Evolutionary conservation across 2,329 filamentous ascomycete genomes (phyloP), one percentile per base, ranked within the genome.

Genomic region (Paraphaeosphaeria minitans): DNA sequence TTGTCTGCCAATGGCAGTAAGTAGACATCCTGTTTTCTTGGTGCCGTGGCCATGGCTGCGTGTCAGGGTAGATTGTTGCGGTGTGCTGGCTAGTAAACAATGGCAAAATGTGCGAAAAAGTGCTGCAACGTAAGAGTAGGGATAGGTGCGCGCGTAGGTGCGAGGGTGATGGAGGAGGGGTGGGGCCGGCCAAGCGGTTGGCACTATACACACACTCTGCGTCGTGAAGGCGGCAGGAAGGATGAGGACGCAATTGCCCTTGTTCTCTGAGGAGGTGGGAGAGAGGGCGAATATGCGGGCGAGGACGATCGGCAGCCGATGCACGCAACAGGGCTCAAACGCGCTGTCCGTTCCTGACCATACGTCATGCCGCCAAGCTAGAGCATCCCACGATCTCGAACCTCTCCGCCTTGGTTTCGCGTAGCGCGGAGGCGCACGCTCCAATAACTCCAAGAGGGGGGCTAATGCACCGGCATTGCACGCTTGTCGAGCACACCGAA

Each of bases 1-100:
- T 94, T 86, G 79, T 99, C 94, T 75, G 92, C 95, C 78, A 99
- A 86, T 65, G 91, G 91, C 63, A 99, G 85, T 71, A 96, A 82
- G 80, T 97, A 96, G 64, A 97, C 88, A 78, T 69, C 65, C 65
- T 75, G 70, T 24, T 65, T 53, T 54, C 56, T 59, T 53, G 66
- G 56, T 24, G 59, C 39, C 53, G 62, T 57, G 64, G 72, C 60
- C 73, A 75, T 76, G 63, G 49, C 52, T 50, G 53, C 41, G 48
- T 53, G 57, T 60, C 39, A 56, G 24, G 31, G 45, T 51, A 37
- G 51, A 48, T 10, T 29, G 43, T 37, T 60, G 56, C 47, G 57
- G 56, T 64, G 52, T 55, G 52, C 47, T 67, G 56, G 56, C 48
- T 57, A 43, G 63, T 65, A 69, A 65, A 64, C 60, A 68, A 66